A percentile compares a stretch with the other conserved stretches of the same genome.
phyloP scores from a whole-genome alignment of 176 grass and related monocot species.

The Melocanna baccifera region DNA sequence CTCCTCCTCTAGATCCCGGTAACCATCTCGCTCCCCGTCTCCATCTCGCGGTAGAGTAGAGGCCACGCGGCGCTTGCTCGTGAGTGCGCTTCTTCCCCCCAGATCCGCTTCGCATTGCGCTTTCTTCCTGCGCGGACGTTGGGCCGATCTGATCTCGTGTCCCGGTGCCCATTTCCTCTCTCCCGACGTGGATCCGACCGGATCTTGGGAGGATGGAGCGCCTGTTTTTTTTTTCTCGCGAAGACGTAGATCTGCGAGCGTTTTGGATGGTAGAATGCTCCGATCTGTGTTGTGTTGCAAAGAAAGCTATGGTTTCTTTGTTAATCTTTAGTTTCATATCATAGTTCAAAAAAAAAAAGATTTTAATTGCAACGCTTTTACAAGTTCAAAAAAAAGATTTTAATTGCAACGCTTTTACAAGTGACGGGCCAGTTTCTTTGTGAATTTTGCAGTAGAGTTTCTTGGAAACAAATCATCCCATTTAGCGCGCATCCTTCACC shows the following conservation, averaged over 20 bases:
- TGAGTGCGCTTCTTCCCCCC: neutral
- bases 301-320: neutral
- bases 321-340: neutral
- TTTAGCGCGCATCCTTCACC: neutral
- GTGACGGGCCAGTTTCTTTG: neutral
- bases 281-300: conserved; percentile 6
- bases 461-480: neutral
- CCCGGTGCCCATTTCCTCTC: neutral
- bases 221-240: neutral
- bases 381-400: too few relatives aligned
- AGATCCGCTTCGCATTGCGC: conserved; percentile 42
- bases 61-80: neutral
- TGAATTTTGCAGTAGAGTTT: neutral
- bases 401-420: neutral
- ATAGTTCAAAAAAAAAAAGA: neutral
- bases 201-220: conserved; percentile 7
- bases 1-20: conserved; percentile 30
- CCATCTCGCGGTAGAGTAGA: too few relatives aligned
- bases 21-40: neutral
- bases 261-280: conserved; percentile 13
- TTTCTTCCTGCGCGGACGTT: neutral
- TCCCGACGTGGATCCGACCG: conserved; percentile 26
- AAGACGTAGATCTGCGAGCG: conserved; percentile 35
- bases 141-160: conserved; percentile 33
- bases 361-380: neutral